Conservation (phyloP, 306 rosid genomes). For the Vigna nakashimae region DNA sequence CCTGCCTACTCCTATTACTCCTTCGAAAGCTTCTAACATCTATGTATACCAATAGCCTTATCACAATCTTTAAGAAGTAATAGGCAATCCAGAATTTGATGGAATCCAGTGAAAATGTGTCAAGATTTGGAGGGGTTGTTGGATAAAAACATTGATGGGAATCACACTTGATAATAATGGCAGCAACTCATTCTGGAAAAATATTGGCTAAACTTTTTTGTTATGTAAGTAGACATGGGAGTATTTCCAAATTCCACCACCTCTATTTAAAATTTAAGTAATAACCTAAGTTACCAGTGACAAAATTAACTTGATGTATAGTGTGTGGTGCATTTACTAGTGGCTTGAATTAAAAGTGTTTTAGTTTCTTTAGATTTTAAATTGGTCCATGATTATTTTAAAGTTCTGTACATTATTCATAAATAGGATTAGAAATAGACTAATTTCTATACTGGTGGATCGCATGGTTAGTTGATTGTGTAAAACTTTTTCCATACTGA, state of each 20-base stretch:
- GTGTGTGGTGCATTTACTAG: not conserved
- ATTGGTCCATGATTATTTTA: not conserved
- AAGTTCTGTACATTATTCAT: not conserved
- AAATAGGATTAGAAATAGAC: not conserved
- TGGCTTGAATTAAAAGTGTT: not conserved
- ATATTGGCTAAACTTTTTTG: not conserved
- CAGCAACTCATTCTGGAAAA: not conserved
- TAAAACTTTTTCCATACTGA: not conserved
- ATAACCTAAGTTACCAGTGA: not conserved
- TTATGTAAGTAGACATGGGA: not conserved
- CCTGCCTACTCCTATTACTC: not conserved
- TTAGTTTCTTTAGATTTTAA: not conserved
- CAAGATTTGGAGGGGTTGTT: not conserved
- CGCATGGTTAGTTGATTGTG: not conserved
- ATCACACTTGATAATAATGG: not conserved
- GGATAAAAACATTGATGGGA: not conserved
- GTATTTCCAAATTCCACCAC: not conserved
- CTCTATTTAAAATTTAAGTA: not conserved
- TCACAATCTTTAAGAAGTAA: not conserved
- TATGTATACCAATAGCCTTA: slow-evolving; percentile 17
- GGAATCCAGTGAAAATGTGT: not conserved
- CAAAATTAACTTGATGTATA: not conserved
- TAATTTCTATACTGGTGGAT: not conserved
- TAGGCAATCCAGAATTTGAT: slow-evolving; percentile 1
- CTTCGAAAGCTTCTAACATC: not conserved